Evolutionary conservation across 2,329 filamentous ascomycete genomes (phyloP), one percentile per base, ranked within the genome.

Genomic region (Calonectria ilicicola): DNA sequence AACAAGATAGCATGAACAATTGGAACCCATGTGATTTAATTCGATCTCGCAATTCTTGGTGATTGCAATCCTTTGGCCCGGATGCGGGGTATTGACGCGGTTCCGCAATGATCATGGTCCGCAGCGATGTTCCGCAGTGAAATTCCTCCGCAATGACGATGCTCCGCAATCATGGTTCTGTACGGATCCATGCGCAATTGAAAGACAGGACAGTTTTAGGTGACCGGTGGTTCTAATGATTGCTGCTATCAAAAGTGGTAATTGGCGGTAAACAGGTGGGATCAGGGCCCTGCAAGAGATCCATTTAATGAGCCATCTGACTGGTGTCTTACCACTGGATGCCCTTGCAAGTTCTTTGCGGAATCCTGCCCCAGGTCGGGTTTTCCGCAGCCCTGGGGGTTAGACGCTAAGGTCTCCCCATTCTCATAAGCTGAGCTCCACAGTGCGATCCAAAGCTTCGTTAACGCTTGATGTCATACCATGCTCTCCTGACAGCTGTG

Each of bases 381-480:
- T 60, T 12, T 40, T 40, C 53, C 53, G 53, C 53, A 40, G 23
- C 14, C 49, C 17, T 12, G 26, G 26, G 27, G 27, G 10, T 29
- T 27, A 35, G 35, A 19, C 12, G 35, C 35, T 14, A 23, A 60
- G 40, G 53, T 60, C 53, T 60, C 53, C 23, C 35, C 53, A 60
- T 60, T 35, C 53, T 60, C 53, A 21, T 27, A n/a, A 40, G 53
- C 26, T 40, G 35, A 32, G 53, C 32, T 29, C 53, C 53, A 60
- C 53, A 26, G 23, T 40, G 38, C 15, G 38, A 60, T 40, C 14
- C 21, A 19, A 58, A 38, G n/a, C 53, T 60, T 60, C 32, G 17
- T 60, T 12, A 12, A 40, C 32, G 26, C 53, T 60, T 60, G 53
- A 60, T 60, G 53, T 60, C 53, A 60, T 60, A 40, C 53, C 53